phyloP scores from a whole-genome alignment of 306 rosid genomes.

The Sesbania bispinosa region DNA sequence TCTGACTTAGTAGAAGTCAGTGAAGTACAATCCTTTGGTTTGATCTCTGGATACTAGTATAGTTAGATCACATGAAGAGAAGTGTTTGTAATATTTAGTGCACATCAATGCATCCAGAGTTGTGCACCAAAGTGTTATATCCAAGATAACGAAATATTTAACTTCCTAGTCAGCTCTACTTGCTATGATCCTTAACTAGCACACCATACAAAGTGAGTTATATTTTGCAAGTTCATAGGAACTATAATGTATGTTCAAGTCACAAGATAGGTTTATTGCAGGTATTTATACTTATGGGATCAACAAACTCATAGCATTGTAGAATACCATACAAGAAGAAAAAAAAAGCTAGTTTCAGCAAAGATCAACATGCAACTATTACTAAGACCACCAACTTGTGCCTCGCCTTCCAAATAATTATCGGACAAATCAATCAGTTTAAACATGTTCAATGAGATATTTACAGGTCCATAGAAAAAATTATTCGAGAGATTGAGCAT shows the following conservation, averaged over 20 bases:
- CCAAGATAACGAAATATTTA: background rate
- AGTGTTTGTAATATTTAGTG: background rate
- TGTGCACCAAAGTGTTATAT: background rate
- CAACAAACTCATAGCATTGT: background rate
- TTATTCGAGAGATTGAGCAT: too few species aligned
- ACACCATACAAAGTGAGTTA: background rate
- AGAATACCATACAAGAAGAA: background rate
- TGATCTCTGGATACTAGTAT: too few species aligned
- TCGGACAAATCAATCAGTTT: too few species aligned
- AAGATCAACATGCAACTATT: background rate
- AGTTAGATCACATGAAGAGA: conserved; percentile 7
- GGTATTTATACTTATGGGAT: background rate
- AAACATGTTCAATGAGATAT: too few species aligned
- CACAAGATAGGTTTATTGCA: conserved; percentile 10
- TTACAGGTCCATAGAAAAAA: too few species aligned
- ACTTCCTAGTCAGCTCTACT: background rate
- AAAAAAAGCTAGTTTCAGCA: background rate
- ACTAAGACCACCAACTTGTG: too few species aligned
- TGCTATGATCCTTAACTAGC: background rate
- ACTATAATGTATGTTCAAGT: background rate
- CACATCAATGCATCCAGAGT: background rate
- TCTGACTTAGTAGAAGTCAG: too few species aligned
- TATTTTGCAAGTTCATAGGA: background rate
- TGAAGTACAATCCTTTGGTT: too few species aligned
- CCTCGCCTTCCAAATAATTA: too few species aligned